These are phyloP conservation scores for Elongisporangium anandrum DNA, from an alignment of 352 stramenopile species.

Conservation along the genomic window DNA sequence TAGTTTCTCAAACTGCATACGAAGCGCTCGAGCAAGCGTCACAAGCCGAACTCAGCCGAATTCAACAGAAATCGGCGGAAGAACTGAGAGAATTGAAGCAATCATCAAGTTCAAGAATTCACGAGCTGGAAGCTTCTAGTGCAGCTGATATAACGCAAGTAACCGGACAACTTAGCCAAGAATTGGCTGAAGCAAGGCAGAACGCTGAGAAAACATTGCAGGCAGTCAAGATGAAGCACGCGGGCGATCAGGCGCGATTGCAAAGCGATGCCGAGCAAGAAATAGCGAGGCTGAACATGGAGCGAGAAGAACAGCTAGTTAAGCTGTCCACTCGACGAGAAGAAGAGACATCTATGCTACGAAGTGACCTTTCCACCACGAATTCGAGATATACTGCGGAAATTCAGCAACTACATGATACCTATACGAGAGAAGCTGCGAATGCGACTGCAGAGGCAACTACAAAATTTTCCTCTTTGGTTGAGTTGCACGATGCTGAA, in stretches of 20 bases:
- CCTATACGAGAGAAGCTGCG: conserved; percentile 19
- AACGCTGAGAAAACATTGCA: conserved; percentile 20
- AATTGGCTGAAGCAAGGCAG: conserved; percentile 20
- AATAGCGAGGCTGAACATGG: conserved; percentile 17
- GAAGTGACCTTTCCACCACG: conserved; percentile 10
- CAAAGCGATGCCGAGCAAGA: conserved; percentile 17
- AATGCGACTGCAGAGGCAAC: conserved; percentile 10
- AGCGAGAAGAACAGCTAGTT: conserved; percentile 25
- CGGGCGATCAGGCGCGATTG: conserved; percentile 15
- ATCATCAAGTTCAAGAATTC: conserved; percentile 17
- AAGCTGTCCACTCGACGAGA: conserved; percentile 14
- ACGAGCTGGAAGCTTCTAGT: conserved; percentile 15
- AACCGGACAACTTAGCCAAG: conserved; percentile 13
- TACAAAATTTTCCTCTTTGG: conserved; percentile 11
- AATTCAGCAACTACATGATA: conserved; percentile 16
- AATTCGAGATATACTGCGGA: conserved; percentile 8
- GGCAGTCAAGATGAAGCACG: conserved; percentile 12
- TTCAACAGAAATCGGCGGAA: conserved; percentile 15
- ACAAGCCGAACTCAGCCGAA: conserved; percentile 12
- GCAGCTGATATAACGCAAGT: conserved; percentile 18
- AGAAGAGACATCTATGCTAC: conserved; percentile 18
- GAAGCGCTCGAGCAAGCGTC: conserved; percentile 17
- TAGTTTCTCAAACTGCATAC: background rate
- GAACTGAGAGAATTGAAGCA: conserved; percentile 10
- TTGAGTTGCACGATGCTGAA: conserved; percentile 17